Base-by-base conservation (phyloP, 768 basidiomycete species). In the Collybia mongolica region DNA sequence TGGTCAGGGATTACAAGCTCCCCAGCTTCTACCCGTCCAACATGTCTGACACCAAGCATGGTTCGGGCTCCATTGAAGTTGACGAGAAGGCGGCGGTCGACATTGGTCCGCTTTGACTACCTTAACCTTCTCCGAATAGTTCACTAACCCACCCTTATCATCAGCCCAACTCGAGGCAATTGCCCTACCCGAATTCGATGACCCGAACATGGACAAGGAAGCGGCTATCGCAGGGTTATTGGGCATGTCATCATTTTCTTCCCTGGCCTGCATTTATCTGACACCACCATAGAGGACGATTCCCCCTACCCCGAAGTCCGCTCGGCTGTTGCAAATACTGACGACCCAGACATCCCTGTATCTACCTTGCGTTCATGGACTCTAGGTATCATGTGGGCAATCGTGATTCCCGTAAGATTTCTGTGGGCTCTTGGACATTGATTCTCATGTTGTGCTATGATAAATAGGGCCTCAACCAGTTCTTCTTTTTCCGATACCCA, bases 401-500 rank as follows among this genome's bases (percentile, higher is more conserved):
- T 89, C 29, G 54, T 90, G 60, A 74, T 83, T 46, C 73, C 83
- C 4, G 76, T 75, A 28, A n/a, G 66, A 60, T 28, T 17, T 47
- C 14, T 55, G 6, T 9, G 14, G 48, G 2, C 22, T 42, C 3
- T 14, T 32, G 17, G 17, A 39, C 24, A 22, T 38, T 7, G 35
- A 39, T 15, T 39, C 38, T 53, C 23, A 48, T 29, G 5, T 46
- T 28, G 53, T 26, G 19, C 7, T 37, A 26, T 26, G 7, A 26
- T 26, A 26, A 17, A 15, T 47, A 73, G 68, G 83, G 81, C 20
- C 65, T 84, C 44, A 88, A 90, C 60, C 88, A 87, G 53, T 86
- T 88, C 69, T 85, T 88, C 69, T 85, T 80, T 74, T 88, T 89
- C 68, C 83, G 86, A 14, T 86, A 81, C 60, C 88, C 89, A 3